These are phyloP conservation scores for Taphrina flavorubra DNA, from an alignment of 1,139 yeast species.

Conservation along the genomic window DNA sequence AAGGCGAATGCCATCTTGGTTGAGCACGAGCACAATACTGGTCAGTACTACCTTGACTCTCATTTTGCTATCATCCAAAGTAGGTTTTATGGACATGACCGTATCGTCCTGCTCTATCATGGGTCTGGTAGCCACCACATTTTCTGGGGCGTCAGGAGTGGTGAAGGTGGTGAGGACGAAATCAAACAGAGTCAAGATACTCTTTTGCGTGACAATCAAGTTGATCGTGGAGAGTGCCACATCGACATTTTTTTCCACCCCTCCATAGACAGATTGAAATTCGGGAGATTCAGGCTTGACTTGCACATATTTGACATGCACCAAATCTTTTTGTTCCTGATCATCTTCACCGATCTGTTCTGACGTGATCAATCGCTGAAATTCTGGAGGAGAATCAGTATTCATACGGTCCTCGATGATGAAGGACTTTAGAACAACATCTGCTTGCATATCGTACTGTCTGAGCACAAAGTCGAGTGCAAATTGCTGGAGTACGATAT, in stretches of 20 bases:
- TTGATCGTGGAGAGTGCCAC: constrained; percentile 80
- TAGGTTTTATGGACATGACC: constrained; percentile 55
- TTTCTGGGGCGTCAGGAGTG: constrained; percentile 48
- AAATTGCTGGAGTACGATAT: constrained; percentile 71
- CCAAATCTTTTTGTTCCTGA: constrained; percentile 57
- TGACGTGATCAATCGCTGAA: constrained; percentile 74
- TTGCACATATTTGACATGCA: constrained; percentile 66
- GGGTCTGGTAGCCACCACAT: constrained; percentile 54
- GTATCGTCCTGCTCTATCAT: constrained; percentile 68
- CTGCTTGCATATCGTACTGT: constrained; percentile 67
- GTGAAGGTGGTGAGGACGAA: constrained; percentile 86
- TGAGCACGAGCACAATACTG: constrained; percentile 74
- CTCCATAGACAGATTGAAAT: constrained; percentile 56
- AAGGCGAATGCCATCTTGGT: constrained; percentile 81
- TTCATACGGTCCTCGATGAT: constrained; percentile 78
- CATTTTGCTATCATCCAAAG: constrained; percentile 55
- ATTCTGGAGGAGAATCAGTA: constrained; percentile 65
- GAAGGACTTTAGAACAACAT: constrained; percentile 67
- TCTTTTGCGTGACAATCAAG: constrained; percentile 75
- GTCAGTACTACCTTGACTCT: constrained; percentile 72
- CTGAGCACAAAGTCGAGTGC: constrained; percentile 67
- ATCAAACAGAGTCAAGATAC: constrained; percentile 77
- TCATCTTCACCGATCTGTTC: constrained; percentile 56
- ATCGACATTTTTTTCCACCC: constrained; percentile 81
- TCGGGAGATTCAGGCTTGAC: constrained; percentile 64